Percentiles rank a stretch among this genome's conserved stretches.
Evolutionary conservation across 768 basidiomycete genomes (phyloP).

Genomic region (Hysterangium stoloniferum): DNA sequence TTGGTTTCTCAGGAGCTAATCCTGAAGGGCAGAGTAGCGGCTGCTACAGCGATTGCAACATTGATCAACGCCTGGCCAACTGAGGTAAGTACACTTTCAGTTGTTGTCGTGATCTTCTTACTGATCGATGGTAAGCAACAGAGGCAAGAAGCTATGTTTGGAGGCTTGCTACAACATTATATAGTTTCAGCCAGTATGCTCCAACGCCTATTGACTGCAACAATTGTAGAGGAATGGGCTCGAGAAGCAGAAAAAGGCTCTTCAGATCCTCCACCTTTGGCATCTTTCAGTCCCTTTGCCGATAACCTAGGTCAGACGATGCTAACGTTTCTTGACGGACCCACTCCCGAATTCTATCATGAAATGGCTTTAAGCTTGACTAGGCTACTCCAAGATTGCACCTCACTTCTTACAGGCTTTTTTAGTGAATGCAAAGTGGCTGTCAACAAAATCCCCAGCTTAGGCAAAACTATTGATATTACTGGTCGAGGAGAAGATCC

Average conservation of each 20-base stretch:
- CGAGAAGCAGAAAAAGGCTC: constrained; percentile 22
- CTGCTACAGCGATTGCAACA: constrained; percentile 69
- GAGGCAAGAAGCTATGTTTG: constrained; percentile 57
- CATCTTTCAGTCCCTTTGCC: constrained; percentile 52
- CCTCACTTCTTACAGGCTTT: constrained; percentile 75
- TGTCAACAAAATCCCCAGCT: constrained; percentile 64
- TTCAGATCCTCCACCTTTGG: constrained; percentile 31
- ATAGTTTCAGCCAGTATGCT: constrained; percentile 85
- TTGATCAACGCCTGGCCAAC: constrained; percentile 61
- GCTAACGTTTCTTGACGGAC: constrained; percentile 63
- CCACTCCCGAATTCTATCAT: constrained; percentile 74
- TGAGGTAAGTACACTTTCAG: constrained; percentile 34
- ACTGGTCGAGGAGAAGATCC: constrained; percentile 41
- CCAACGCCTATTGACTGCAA: constrained; percentile 79
- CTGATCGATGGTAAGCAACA: constrained; percentile 16
- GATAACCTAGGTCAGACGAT: constrained; percentile 62
- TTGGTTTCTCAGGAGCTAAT: constrained; percentile 71
- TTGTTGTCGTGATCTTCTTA: background rate
- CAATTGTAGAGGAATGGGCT: constrained; percentile 92
- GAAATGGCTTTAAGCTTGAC: constrained; percentile 81
- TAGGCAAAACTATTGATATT: constrained; percentile 74
- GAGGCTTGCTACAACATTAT: constrained; percentile 70
- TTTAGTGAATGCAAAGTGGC: constrained; percentile 82
- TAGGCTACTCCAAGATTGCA: constrained; percentile 75
- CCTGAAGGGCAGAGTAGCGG: constrained; percentile 70